Conservation (phyloP, 2,329 filamentous ascomycete genomes). For the Orbilia oligospora region DNA sequence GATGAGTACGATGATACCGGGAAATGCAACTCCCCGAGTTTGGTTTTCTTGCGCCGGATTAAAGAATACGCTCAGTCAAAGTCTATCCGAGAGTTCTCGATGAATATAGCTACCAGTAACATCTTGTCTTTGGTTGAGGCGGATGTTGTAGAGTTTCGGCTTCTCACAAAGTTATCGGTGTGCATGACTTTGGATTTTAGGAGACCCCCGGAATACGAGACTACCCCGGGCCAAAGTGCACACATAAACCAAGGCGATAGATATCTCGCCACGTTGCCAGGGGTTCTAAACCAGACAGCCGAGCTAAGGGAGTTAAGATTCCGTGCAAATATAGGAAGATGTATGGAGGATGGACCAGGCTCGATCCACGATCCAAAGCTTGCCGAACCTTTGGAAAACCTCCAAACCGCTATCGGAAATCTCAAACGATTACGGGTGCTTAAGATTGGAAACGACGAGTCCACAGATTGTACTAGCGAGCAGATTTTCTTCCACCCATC, state of each 20-base stretch:
- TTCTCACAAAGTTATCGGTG: background rate
- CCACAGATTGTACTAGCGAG: too few species aligned
- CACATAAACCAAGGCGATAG: too few species aligned
- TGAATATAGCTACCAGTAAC: background rate
- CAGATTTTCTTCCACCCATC: constrained; percentile 15
- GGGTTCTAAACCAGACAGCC: background rate
- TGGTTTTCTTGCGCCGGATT: background rate
- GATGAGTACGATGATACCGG: too few species aligned
- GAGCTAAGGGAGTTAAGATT: background rate
- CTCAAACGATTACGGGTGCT: background rate
- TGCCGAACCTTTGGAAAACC: background rate
- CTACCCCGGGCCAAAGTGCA: too few species aligned
- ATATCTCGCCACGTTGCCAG: background rate
- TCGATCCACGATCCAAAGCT: background rate
- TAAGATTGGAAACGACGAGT: background rate
- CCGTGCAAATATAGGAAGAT: background rate
- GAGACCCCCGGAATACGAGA: too few species aligned
- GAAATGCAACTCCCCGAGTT: background rate
- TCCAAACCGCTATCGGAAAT: background rate
- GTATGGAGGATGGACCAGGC: background rate
- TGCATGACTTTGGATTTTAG: background rate
- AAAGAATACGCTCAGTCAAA: background rate
- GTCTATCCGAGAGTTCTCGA: background rate
- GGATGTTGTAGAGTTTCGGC: background rate
- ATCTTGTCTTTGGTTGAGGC: background rate